A percentile compares a stretch with the other conserved stretches of the same genome.
Evolutionary conservation across 805 yeast species (phyloP).

Genomic region (Ogataea neopini): DNA sequence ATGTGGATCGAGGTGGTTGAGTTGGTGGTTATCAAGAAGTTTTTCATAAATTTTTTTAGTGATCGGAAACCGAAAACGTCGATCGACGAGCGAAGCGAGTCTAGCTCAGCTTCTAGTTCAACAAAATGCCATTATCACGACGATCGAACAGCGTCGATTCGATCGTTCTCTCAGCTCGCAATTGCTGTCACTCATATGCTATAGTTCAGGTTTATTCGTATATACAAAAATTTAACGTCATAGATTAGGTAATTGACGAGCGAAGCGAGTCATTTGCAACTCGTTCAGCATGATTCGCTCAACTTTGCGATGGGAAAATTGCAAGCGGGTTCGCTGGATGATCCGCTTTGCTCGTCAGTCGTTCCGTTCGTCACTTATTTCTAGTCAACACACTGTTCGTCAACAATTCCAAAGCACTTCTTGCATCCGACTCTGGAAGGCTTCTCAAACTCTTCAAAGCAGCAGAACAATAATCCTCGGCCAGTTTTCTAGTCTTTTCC

Average conservation of each 20-base stretch:
- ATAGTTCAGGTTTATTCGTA: not conserved
- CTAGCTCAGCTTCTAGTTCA: too few relatives aligned
- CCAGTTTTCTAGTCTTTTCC: slow-evolving; percentile 70
- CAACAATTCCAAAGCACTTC: slow-evolving; percentile 81
- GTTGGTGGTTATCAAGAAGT: not conserved
- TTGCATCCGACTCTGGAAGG: slow-evolving; percentile 86
- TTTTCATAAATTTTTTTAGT: not conserved
- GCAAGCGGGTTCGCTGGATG: not conserved
- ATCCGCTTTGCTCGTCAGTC: slow-evolving; percentile 8
- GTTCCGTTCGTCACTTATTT: slow-evolving; percentile 48
- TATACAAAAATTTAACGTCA: not conserved
- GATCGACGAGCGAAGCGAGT: too few relatives aligned
- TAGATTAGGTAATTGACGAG: not conserved
- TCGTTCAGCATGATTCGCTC: not conserved
- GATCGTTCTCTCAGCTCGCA: not conserved
- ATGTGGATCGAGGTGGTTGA: too few relatives aligned
- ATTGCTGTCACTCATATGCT: too few relatives aligned
- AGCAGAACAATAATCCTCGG: slow-evolving; percentile 70
- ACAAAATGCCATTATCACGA: too few relatives aligned
- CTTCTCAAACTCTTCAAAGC: slow-evolving; percentile 72
- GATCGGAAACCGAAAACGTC: not conserved
- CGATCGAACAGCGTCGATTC: too few relatives aligned
- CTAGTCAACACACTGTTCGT: slow-evolving; percentile 84
- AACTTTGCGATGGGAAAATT: not conserved
- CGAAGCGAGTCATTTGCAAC: not conserved